These are phyloP conservation scores for Candida xiaguanensis DNA, from an alignment of 805 yeast genomes.

Conservation along the genomic window DNA sequence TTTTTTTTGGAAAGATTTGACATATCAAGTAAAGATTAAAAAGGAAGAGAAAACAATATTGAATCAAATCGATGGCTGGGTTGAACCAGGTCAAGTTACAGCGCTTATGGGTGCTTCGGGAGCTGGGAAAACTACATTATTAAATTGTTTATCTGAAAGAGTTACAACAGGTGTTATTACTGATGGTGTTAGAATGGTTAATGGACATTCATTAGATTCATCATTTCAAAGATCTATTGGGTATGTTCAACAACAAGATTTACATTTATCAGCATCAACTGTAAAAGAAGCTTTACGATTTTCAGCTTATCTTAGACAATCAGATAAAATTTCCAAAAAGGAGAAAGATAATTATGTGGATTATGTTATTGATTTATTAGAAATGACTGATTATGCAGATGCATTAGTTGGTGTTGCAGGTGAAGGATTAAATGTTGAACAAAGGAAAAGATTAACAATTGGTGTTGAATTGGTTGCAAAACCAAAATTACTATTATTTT, in stretches of 20 bases:
- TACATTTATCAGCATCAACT: conserved; percentile 64
- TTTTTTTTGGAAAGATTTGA: conserved; percentile 39
- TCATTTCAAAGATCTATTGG: conserved; percentile 76
- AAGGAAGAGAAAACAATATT: conserved; percentile 37
- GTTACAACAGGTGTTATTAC: conserved; percentile 6
- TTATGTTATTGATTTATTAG: conserved; percentile 58
- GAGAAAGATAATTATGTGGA: conserved; percentile 70
- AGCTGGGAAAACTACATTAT: conserved; percentile 77
- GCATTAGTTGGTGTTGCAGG: conserved; percentile 80
- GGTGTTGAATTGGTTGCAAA: conserved; percentile 17
- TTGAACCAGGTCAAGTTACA: conserved; percentile 73
- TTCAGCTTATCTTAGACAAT: conserved; percentile 70
- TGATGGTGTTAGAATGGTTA: conserved; percentile 58
- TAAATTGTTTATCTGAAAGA: conserved; percentile 69
- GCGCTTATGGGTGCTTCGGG: conserved; percentile 85
- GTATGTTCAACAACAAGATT: conserved; percentile 78
- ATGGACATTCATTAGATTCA: conserved; percentile 57
- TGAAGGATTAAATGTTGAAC: conserved; percentile 48
- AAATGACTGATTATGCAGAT: conserved; percentile 67
- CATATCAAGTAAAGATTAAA: conserved; percentile 34
- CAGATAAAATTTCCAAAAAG: conserved; percentile 45
- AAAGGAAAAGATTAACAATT: conserved; percentile 38
- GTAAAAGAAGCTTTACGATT: conserved; percentile 71
- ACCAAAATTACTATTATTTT: conserved; percentile 9
- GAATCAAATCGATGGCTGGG: conserved; percentile 52